Conservation (phyloP, 75 land plant species). For the Isoetes taiwanensis region DNA sequence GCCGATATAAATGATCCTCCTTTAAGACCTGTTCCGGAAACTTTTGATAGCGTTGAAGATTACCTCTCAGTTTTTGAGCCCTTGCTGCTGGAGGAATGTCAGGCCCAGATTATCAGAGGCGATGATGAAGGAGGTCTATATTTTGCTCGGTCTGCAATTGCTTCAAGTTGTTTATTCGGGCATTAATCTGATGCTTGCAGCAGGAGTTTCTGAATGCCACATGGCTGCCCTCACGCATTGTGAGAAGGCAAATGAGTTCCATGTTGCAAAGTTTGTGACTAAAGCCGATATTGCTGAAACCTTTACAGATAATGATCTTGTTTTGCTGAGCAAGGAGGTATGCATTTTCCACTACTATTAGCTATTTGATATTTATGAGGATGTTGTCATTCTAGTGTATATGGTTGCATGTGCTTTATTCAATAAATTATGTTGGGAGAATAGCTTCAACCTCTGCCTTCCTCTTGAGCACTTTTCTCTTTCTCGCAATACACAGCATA, state of each 20-base stretch:
- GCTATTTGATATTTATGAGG: not conserved
- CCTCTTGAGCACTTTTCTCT: too few species aligned
- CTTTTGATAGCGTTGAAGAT: slow-evolving; percentile 49
- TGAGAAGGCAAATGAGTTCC: slow-evolving; percentile 37
- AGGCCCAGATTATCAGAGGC: slow-evolving; percentile 67
- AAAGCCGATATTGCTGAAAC: slow-evolving; percentile 14
- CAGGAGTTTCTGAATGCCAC: slow-evolving; percentile 28
- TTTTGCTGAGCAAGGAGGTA: slow-evolving; percentile 46
- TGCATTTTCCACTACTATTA: too few species aligned
- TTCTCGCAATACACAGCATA: too few species aligned
- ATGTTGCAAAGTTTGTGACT: slow-evolving; percentile 31
- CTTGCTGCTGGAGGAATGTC: slow-evolving; percentile 81
- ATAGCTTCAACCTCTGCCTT: too few species aligned
- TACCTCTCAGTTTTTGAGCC: slow-evolving; percentile 74
- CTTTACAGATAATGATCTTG: slow-evolving; percentile 52
- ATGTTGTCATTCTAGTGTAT: not conserved
- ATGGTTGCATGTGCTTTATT: too few species aligned
- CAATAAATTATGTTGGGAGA: too few species aligned
- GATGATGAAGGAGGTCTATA: slow-evolving; percentile 43
- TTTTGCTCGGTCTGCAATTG: not conserved
- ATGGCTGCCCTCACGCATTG: slow-evolving; percentile 29
- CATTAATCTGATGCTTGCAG: not conserved
- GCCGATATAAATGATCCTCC: not conserved
- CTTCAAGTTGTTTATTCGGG: not conserved
- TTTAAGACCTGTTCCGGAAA: slow-evolving; percentile 43